Conservation (phyloP, 495 filamentous ascomycete species). For the Bacidia rubella region DNA sequence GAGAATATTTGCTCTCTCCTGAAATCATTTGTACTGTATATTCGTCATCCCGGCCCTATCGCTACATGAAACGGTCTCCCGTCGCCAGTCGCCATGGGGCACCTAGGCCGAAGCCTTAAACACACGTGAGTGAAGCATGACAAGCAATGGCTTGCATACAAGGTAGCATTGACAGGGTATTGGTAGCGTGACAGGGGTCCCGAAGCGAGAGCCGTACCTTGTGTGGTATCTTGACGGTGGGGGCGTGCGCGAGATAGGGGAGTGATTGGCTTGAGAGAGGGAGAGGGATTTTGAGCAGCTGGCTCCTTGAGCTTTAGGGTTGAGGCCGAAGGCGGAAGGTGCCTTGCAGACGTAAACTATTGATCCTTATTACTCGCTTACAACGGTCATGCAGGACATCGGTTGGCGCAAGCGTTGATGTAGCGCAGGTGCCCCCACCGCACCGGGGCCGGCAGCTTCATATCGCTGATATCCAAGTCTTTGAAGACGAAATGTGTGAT, state of each 20-base stretch:
- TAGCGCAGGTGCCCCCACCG: too few relatives aligned
- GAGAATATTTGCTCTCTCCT: not conserved
- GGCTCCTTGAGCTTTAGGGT: not conserved
- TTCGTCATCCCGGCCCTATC: not conserved
- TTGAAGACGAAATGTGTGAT: too few relatives aligned
- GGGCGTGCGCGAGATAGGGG: not conserved
- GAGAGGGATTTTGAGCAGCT: not conserved
- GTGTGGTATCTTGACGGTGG: not conserved
- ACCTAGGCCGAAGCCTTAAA: not conserved
- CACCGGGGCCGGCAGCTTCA: too few relatives aligned
- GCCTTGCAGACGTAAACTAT: not conserved
- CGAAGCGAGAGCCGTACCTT: not conserved
- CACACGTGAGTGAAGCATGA: not conserved
- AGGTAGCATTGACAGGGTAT: not conserved
- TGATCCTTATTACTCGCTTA: not conserved
- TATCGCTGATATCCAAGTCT: too few relatives aligned
- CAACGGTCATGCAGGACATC: not conserved
- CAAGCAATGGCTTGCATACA: not conserved
- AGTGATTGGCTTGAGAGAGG: not conserved
- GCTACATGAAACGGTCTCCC: not conserved
- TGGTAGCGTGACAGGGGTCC: not conserved
- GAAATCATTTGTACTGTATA: not conserved
- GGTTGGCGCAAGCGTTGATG: too few relatives aligned
- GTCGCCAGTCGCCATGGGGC: not conserved
- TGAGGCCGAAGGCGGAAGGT: not conserved